Base-by-base conservation (phyloP, 2,329 filamentous ascomycete genomes). In the Calonectria naviculata region DNA sequence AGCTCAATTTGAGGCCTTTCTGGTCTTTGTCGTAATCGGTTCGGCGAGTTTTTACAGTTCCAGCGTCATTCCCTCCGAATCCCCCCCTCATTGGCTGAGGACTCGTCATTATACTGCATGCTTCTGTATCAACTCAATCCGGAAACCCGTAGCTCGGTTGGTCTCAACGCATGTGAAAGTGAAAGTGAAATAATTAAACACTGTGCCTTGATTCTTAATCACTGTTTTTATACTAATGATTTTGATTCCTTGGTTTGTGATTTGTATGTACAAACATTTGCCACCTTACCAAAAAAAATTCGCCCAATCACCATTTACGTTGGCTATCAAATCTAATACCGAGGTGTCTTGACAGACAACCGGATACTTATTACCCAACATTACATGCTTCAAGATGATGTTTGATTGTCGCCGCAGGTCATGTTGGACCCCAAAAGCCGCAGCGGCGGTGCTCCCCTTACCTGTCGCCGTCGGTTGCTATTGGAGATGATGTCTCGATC, bases 401-500 rank as follows among this genome's bases (percentile, higher is more conserved):
- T n/a, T 17, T 56, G 44, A 21, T 54, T 46, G 60, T 60, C 67
- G 17, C 67, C 21, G 21, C 52, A 68, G 24, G 65, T 62, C 3
- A 67, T 17, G 17, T 58, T 67, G 17, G 60, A 36, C 21, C 58
- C 72, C 54, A 73, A 78, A 29, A 78, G 58, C 47, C 71, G 41
- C 65, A 84, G 73, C 28, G 78, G 76, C 7, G 80, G 74, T 7
- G 85, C 84, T 0, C 89, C 89, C 65, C 88, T 84, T 65, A 85
- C 75, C 64, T 75, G 82, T 71, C 89, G 83, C 84, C 85, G 84
- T 62, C 83, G 80, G 78, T 91, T 91, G 75, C 88, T 89, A 64
- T 84, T 84, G 52, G 86, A 84, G n/a, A 91, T 79, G 19, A 91
- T 84, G 13, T 83, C 81, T 10, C 83, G 78, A 75, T 91, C 89